Base-by-base conservation (phyloP, 148 eudicot genomes). In the Dianthus caryophyllus region DNA sequence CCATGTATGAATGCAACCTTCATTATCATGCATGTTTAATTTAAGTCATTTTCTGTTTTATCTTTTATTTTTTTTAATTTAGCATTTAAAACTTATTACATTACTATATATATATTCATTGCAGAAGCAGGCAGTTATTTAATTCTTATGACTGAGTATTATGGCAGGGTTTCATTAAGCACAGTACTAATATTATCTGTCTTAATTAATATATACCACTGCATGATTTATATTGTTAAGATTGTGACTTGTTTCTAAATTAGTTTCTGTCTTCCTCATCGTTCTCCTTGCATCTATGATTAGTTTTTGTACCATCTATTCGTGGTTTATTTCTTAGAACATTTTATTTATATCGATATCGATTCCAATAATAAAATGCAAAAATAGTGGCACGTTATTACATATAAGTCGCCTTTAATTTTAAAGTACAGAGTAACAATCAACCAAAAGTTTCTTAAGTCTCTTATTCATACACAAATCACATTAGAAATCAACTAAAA, bases 1-100 rank as follows among this genome's bases (percentile, higher is more conserved):
- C 56, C 75, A 65, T 73, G 58, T 48, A 77, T 72, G 73, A 76
- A 79, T 75, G 69, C 66, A 27, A 70, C 66, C 74, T 65, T 71
- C 78, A 70, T 69, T 75, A 65, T 70, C 68, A 65, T 70, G 69
- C 63, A 70, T 33, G 38, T 33, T 33, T 33, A 58, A 63, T 63
- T 68, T n/a, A n/a, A n/a, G n/a, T n/a, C n/a, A n/a, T n/a, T n/a
- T n/a, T n/a, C n/a, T n/a, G n/a, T n/a, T n/a, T n/a, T n/a, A n/a
- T 67, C 63, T 30, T 61, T 55, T 17, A 31, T 54, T 16, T 21
- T 44, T 27, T 31, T 47, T 33, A 38, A 31, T n/a, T n/a, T 20
- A 25, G 0, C 30, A 30, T 30, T 39, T n/a, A 17, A 1, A 20
- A n/a, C n/a, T n/a, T n/a, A 43, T 30, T 48, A 44, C 15, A 16